phyloP scores from a whole-genome alignment of 495 filamentous ascomycete species.

The Cenococcum geophilum region DNA sequence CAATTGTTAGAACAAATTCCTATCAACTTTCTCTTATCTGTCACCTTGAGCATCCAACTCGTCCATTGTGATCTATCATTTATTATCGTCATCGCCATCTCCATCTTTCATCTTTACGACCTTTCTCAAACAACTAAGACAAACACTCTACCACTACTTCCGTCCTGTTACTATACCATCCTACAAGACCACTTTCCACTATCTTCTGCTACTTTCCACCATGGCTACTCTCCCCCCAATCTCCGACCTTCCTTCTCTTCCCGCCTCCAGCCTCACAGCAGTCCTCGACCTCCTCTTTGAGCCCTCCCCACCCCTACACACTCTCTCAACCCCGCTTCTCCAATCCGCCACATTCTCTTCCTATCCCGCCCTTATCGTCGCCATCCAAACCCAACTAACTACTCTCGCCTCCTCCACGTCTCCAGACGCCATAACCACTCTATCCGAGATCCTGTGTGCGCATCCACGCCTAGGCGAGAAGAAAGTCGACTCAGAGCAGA shows the following conservation, averaged over 20 bases:
- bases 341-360: slow-evolving; percentile 56
- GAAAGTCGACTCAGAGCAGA: slow-evolving; percentile 70
- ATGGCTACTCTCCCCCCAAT: slow-evolving; percentile 47
- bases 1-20: not conserved
- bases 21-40: not conserved
- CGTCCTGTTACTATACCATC: too few species aligned
- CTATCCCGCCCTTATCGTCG: slow-evolving; percentile 52
- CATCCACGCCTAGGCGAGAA: slow-evolving; percentile 83
- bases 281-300: slow-evolving; percentile 85
- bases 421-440: slow-evolving; percentile 49
- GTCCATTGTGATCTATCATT: too few species aligned
- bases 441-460: slow-evolving; percentile 70
- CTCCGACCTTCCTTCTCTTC: slow-evolving; percentile 47
- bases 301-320: slow-evolving; percentile 67
- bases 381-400: slow-evolving; percentile 51
- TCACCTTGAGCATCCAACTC: not conserved
- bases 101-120: not conserved
- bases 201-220: not conserved
- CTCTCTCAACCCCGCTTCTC: slow-evolving; percentile 61
- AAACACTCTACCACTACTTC: not conserved
- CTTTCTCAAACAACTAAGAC: not conserved
- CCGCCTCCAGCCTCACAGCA: slow-evolving; percentile 50
- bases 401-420: slow-evolving; percentile 48
- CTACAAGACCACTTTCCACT: not conserved
- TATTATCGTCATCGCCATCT: not conserved